Conservation (phyloP, 2,329 filamentous ascomycete genomes). For the Calycina marina region DNA sequence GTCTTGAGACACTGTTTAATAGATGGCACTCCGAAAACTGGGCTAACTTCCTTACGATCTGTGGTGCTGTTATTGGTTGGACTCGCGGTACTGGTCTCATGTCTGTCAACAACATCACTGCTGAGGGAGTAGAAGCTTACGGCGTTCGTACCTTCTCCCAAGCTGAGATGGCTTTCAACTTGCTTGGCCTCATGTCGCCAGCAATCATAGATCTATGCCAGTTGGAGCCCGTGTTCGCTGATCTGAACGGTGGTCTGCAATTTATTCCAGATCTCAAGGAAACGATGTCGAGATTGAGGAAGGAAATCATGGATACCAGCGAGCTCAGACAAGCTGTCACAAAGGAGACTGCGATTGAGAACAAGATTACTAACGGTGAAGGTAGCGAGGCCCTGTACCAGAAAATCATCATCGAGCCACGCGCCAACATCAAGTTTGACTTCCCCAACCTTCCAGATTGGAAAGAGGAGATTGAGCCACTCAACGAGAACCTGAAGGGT, state of each 20-base stretch:
- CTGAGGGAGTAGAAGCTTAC: conserved; percentile 90
- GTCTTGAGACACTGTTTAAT: conserved; percentile 93
- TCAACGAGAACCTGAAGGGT: conserved; percentile 78
- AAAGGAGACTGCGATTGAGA: conserved; percentile 91
- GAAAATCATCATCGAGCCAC: conserved; percentile 82
- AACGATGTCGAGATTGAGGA: conserved; percentile 82
- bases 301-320: conserved; percentile 88
- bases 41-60: conserved; percentile 95
- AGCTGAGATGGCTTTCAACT: conserved; percentile 98
- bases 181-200: conserved; percentile 90
- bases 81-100: conserved; percentile 96
- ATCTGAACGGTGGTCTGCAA: conserved; percentile 93
- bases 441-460: conserved; percentile 86
- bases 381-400: conserved; percentile 86
- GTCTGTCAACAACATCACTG: conserved; percentile 94
- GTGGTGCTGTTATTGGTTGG: conserved; percentile 97
- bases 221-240: conserved; percentile 86
- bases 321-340: conserved; percentile 87
- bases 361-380: conserved; percentile 93
- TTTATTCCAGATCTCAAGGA: conserved; percentile 95
- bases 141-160: conserved; percentile 97
- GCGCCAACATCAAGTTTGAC: conserved; percentile 95
- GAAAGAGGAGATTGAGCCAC: conserved; percentile 77
- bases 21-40: conserved; percentile 96
- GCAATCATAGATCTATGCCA: conserved; percentile 92